A percentile compares a stretch with the other conserved stretches of the same genome.
Conservation (phyloP, 2,329 filamentous ascomycete genomes). For the Aulographum hederae region DNA sequence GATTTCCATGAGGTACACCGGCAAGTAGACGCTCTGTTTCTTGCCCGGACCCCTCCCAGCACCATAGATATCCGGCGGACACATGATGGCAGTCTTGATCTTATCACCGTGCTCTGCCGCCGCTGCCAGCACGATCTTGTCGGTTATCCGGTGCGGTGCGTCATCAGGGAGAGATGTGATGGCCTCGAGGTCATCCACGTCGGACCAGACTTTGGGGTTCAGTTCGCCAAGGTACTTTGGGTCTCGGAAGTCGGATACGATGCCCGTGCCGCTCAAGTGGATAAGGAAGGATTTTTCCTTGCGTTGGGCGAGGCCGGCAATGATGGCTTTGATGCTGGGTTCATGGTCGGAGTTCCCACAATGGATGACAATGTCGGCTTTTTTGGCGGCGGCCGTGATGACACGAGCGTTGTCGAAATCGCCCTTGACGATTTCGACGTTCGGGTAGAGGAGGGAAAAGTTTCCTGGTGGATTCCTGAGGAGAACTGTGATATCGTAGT, state of each 20-base stretch:
- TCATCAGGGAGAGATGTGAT: conserved; percentile 37
- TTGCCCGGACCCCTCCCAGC: conserved; percentile 38
- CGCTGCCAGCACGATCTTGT: conserved; percentile 43
- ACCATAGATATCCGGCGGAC: conserved; percentile 46
- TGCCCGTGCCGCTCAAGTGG: conserved; percentile 28
- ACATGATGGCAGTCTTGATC: conserved; percentile 40
- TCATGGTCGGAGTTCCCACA: conserved; percentile 26
- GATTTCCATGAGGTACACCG: conserved; percentile 1
- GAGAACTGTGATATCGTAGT: conserved; percentile 30
- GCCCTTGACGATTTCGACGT: conserved; percentile 32
- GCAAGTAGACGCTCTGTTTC: conserved; percentile 34
- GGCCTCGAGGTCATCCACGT: conserved; percentile 37
- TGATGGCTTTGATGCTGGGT: conserved; percentile 27
- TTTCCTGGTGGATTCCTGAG: conserved; percentile 31
- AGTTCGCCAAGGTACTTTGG: neutral
- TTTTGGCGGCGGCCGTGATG: conserved; percentile 24
- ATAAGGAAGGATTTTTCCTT: conserved; percentile 31
- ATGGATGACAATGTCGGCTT: conserved; percentile 32
- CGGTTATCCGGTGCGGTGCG: conserved; percentile 46
- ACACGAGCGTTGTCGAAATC: conserved; percentile 25
- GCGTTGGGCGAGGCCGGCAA: conserved; percentile 27
- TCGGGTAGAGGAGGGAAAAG: conserved; percentile 28
- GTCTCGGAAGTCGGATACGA: neutral
- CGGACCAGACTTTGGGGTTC: conserved; percentile 32
- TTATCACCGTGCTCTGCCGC: conserved; percentile 19